Percentiles rank a stretch among this genome's conserved stretches.
Conservation (phyloP, 192 early-diverging fungal species). For the Coemansia sp. region DNA sequence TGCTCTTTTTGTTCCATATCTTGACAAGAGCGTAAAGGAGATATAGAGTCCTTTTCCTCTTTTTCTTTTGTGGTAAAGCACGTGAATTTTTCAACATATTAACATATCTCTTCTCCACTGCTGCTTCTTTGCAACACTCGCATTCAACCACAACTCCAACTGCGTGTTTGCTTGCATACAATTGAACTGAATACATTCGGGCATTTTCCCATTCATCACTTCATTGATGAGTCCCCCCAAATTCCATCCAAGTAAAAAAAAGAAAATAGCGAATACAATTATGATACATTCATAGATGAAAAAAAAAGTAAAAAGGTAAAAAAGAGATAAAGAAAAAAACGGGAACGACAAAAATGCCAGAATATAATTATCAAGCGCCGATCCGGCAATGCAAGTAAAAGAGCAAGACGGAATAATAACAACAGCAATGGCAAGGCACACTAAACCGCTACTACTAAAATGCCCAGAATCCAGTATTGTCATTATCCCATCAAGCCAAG, state of each 20-base stretch:
- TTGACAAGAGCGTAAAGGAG: conserved; percentile 24
- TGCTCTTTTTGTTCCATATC: conserved; percentile 47
- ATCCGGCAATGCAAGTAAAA: not conserved
- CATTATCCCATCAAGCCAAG: not conserved
- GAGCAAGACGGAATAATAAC: not conserved
- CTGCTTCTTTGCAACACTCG: not conserved
- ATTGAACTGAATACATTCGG: not conserved
- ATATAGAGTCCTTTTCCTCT: conserved; percentile 1
- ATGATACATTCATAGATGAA: conserved; percentile 10
- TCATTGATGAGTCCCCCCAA: not conserved
- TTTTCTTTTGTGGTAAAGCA: not conserved
- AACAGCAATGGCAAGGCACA: not conserved
- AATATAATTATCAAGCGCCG: conserved; percentile 1
- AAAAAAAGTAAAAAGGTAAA: conserved; percentile 9
- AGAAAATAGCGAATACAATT: conserved; percentile 1
- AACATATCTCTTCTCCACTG: no score
- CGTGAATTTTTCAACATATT: not conserved
- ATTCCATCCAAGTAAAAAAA: conserved; percentile 3
- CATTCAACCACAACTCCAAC: not conserved
- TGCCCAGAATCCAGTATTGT: no score
- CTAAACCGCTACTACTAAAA: no score
- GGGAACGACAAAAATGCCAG: conserved; percentile 7
- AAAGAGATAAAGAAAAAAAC: conserved; percentile 11
- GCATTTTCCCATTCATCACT: not conserved
- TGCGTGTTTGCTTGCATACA: not conserved